These are phyloP conservation scores for Chenopodium formosanum DNA, from an alignment of 148 eudicot genomes.

Conservation along the genomic window DNA sequence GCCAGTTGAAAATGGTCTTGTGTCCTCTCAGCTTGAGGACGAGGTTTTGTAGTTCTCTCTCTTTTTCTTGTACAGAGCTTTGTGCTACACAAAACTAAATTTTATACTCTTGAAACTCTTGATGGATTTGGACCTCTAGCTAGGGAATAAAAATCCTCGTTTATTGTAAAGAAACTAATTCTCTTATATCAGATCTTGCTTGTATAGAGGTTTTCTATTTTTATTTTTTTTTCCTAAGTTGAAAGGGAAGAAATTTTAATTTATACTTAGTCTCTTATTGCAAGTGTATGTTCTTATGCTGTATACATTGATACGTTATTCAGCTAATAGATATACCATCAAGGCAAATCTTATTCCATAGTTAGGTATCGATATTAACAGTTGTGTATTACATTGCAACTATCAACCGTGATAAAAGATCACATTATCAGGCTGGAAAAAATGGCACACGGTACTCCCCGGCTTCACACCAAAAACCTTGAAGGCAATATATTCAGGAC, in stretches of 20 bases:
- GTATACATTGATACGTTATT: too few species aligned
- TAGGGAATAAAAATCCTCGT: slow-evolving; percentile 1
- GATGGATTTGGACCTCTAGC: neutral
- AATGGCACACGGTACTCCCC: neutral
- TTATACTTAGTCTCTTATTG: neutral
- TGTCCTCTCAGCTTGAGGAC: slow-evolving; percentile 71
- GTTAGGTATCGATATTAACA: neutral
- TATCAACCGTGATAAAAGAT: neutral
- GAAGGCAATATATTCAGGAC: neutral
- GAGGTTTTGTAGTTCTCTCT: slow-evolving; percentile 44
- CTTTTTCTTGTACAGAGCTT: slow-evolving; percentile 17
- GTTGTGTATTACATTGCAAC: neutral
- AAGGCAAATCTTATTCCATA: neutral
- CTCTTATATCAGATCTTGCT: neutral
- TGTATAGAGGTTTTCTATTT: too few species aligned
- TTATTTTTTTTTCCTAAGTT: neutral
- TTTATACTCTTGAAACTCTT: neutral
- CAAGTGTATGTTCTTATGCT: neutral
- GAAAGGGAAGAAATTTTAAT: neutral
- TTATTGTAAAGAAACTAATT: slow-evolving; percentile 16
- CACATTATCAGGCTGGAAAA: slow-evolving; percentile 2
- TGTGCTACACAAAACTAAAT: slow-evolving; percentile 4
- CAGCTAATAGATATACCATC: too few species aligned
- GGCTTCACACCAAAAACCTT: neutral
- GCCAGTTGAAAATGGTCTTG: slow-evolving; percentile 48